Base-by-base conservation (phyloP, 306 rosid genomes). In the Delonix regia region DNA sequence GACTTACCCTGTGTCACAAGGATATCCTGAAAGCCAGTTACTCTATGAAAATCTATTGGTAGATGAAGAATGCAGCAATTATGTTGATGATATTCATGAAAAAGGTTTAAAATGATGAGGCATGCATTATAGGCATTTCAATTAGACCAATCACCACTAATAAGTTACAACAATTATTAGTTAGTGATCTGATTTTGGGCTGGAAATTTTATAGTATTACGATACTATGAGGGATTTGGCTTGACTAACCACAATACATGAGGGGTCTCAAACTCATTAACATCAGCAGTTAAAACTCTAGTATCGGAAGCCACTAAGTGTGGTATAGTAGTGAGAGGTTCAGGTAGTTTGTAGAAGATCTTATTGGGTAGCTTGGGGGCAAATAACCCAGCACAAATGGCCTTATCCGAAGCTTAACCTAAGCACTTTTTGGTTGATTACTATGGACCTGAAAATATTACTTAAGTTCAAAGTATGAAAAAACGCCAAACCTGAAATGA, bases 401-500 rank as follows among this genome's bases (percentile, higher is more conserved):
- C 25, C 60, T 38, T 28, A 41, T 73, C 56, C 16, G 57, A 57
- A 25, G 69, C 11, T 27, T 56, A 56, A 59, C 33, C 33, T 28
- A 45, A 57, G 39, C 53, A 34, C 80, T 21, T 45, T 67, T 24
- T 66, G 12, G 3, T 21, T 41, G 52, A 22, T 67, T 42, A 67
- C 52, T 25, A 14, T 38, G 41, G 33, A 77, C 22, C 34, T 59
- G 45, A 48, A 53, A 76, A 72, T 18, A 53, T 21, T 65, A 76
- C 73, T 55, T 6, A 21, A 81, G 76, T 42, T 49, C 19, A 74
- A 70, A 61, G 61, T 63, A 69, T 60, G 64, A 84, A 52, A 14
- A 16, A 60, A 55, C 28, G 55, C 44, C 59, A 27, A 61, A 92
- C 99, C 98, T 95, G 99, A 86, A 95, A 95, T 53, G 98, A 95